Evolutionary conservation across 139 green algal genomes (phyloP).

Genomic region (Spirogloea muscicola): DNA sequence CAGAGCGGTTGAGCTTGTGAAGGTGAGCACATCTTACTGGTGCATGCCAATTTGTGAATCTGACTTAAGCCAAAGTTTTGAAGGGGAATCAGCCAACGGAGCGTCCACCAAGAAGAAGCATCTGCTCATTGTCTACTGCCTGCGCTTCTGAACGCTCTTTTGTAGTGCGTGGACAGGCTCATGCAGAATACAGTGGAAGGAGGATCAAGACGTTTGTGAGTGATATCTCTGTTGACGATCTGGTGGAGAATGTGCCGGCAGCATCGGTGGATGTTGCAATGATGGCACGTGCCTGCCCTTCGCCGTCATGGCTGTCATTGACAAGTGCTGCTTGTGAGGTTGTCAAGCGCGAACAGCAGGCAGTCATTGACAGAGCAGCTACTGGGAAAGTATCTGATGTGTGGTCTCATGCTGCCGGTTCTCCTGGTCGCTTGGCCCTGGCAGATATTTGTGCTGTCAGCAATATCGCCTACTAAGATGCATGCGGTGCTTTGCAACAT

Average conservation of each 20-base stretch:
- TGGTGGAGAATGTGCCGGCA: background rate
- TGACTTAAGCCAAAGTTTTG: too few relatives aligned
- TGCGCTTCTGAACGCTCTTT: background rate
- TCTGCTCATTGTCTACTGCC: background rate
- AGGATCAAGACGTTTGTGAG: conserved; percentile 71
- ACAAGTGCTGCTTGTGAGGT: too few relatives aligned
- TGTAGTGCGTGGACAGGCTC: too few relatives aligned
- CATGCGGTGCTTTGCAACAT: conserved; percentile 31
- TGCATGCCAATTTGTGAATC: too few relatives aligned
- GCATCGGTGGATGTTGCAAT: conserved; percentile 31
- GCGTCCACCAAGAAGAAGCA: background rate
- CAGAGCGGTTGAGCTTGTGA: conserved; percentile 70
- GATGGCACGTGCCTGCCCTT: conserved; percentile 18
- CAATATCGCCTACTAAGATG: conserved; percentile 67
- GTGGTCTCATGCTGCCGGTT: too few relatives aligned
- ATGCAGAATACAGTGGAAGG: too few relatives aligned
- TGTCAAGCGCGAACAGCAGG: too few relatives aligned
- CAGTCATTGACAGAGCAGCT: too few relatives aligned
- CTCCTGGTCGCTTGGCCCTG: background rate
- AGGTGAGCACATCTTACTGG: too few relatives aligned
- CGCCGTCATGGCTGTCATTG: too few relatives aligned
- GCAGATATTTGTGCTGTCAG: conserved; percentile 87
- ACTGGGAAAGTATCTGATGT: too few relatives aligned
- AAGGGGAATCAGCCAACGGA: too few relatives aligned
- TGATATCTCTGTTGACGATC: conserved; percentile 65